Evolutionary conservation across 495 filamentous ascomycete genomes (phyloP).

Genomic region (Penicillium cinerascens): DNA sequence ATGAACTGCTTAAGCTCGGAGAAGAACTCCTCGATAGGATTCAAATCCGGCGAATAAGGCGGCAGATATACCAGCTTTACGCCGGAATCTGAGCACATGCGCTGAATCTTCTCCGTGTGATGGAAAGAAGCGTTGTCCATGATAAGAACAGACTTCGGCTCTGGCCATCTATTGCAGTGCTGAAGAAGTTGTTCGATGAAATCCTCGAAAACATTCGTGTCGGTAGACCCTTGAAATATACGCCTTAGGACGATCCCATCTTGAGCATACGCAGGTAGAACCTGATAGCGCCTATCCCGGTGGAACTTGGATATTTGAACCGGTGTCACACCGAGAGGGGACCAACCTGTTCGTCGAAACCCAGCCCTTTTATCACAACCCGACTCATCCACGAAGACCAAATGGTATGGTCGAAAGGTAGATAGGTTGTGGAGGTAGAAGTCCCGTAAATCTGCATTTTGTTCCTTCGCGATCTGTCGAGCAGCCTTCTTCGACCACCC

Average conservation of each 20-base stretch:
- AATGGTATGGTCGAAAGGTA: neutral
- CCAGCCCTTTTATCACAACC: slow-evolving; percentile 4
- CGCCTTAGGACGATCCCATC: slow-evolving; percentile 32
- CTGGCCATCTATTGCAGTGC: slow-evolving; percentile 33
- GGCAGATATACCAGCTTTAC: slow-evolving; percentile 34
- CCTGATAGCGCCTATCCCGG: slow-evolving; percentile 31
- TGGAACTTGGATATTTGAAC: slow-evolving; percentile 31
- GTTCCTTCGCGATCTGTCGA: slow-evolving; percentile 29
- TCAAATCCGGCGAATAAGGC: slow-evolving; percentile 24
- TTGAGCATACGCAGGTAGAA: slow-evolving; percentile 35
- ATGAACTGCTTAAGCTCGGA: slow-evolving; percentile 26
- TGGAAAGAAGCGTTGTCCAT: slow-evolving; percentile 48
- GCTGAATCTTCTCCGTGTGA: slow-evolving; percentile 25
- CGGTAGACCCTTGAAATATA: slow-evolving; percentile 36
- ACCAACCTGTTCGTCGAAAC: slow-evolving; percentile 28
- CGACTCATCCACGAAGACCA: slow-evolving; percentile 3
- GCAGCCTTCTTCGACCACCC: slow-evolving; percentile 19
- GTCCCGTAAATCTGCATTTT: slow-evolving; percentile 23
- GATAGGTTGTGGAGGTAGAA: slow-evolving; percentile 2
- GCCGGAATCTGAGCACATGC: slow-evolving; percentile 32
- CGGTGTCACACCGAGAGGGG: slow-evolving; percentile 28
- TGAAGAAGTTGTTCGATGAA: slow-evolving; percentile 39
- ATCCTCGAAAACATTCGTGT: slow-evolving; percentile 36
- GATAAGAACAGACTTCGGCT: slow-evolving; percentile 39
- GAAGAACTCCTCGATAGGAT: slow-evolving; percentile 30